Percentiles rank a stretch among this genome's conserved stretches.
Evolutionary conservation across 2,329 filamentous ascomycete genomes (phyloP).

Genomic region (Elsinoe necatrix): DNA sequence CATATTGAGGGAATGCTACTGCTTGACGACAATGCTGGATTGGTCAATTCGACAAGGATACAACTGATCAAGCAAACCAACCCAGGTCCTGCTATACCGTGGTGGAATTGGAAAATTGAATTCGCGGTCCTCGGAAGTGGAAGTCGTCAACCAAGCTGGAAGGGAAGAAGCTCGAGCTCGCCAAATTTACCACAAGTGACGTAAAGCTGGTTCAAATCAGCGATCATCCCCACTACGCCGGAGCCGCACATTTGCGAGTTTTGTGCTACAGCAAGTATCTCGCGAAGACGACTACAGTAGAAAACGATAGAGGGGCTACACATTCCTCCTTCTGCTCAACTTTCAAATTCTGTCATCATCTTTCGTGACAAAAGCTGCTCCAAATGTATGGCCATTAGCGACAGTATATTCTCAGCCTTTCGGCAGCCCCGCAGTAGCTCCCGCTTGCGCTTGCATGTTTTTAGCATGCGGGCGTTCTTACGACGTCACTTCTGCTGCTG

Average conservation of each 20-base stretch:
- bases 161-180: neutral
- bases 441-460: slow-evolving; percentile 12
- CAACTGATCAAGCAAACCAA: neutral
- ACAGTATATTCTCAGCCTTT: neutral
- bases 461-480: neutral
- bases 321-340: too few species aligned
- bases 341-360: too few species aligned
- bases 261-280: too few species aligned
- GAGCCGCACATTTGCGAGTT: neutral
- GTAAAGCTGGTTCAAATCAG: slow-evolving; percentile 1
- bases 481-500: neutral
- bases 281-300: too few species aligned
- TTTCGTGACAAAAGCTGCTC: too few species aligned
- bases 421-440: slow-evolving; percentile 6
- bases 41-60: neutral
- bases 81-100: neutral
- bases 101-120: neutral
- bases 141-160: neutral
- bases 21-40: neutral
- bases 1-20: slow-evolving; percentile 26
- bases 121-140: neutral
- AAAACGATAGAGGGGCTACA: too few species aligned
- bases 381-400: neutral
- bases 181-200: neutral
- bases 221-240: neutral